Base-by-base conservation (phyloP, 768 basidiomycete genomes). In the Leccinum disarticulatum region DNA sequence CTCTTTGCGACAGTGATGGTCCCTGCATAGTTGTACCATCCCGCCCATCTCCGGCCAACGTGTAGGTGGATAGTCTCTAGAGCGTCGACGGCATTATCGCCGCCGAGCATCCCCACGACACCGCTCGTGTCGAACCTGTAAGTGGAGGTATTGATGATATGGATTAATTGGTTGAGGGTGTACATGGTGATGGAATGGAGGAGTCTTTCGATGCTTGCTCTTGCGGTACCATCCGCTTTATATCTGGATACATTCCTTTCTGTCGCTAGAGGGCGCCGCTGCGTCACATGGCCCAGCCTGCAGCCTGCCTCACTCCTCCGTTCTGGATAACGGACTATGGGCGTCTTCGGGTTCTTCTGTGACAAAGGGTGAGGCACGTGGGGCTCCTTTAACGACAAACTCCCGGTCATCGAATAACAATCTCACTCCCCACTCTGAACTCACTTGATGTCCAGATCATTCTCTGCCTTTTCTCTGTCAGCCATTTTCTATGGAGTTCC, bases 1-100 rank as follows among this genome's bases (percentile, higher is more conserved):
- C 53, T 64, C 57, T 65, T 76, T 35, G 71, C 76, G 9, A 77
- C 68, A 6, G 60, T 61, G 38, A 65, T 62, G 38, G 70, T 48
- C 13, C 76, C 76, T 4, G 76, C 69, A 36, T 75, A 73, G 57
- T 76, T 76, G 61, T 76, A 76, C 73, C 73, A 77, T 38, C 74
- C 75, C 1, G 63, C 61, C 74, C 70, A 74, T 25, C 61, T 68
- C 53, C 72, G 68, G 22, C 68, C 65, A 28, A 64, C 41, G 58
- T 69, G 69, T 22, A 76, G 9, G 36, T 75, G 75, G n/a, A 77
- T 71, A 1, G 71, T 69, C 48, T 63, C 58, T 30, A 75, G 65
- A 13, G 75, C 76, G 25, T 74, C 64, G 9, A 68, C 64, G 1
- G 74, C 76, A 27, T 66, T 62, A 15, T 72, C 59, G 2, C 76